Evolutionary conservation across 768 basidiomycete species (phyloP), one percentile per base, ranked within the genome.

Genomic region (Gymnopilus junonius): DNA sequence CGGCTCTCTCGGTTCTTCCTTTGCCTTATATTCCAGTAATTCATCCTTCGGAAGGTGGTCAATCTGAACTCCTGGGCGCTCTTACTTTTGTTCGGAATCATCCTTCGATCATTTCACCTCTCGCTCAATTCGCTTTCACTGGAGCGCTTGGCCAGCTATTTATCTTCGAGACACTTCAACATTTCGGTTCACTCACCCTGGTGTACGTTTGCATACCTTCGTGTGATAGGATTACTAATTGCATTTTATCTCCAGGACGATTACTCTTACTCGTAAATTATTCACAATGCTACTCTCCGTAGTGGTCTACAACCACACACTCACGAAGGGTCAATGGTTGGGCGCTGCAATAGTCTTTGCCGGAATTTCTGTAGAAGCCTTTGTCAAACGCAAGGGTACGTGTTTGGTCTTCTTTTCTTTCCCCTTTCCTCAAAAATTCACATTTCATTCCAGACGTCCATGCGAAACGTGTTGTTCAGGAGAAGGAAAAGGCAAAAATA

Each of bases 231-330:
- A 45, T 61, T 6, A 54, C 39, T 67, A 51, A 62, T 64, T 59
- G 32, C 65, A 65, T 62, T 48, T 50, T 32, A 4, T 63, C 42
- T 58, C 11, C 74, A 94, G 93, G 46, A 99, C 94, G 37, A 92
- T 99, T 69, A 99, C 97, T 3, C 84, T 99, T 59, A 99, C 97
- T 14, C 85, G 97, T 59, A 99, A 99, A 78, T 81, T 99, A 75
- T 95, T 97, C 76, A 99, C 97, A 8, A 99, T 99, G 96, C 82
- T 99, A 15, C 82, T 99, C 42, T 97, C 94, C 17, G 96, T 99
- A 7, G 74, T 96, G 27, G 84, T 99, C 0, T 99, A 97, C 73
- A 89, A 93, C 69, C 97, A 99, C 76, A 85, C 80, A 65, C 81
- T 99, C 57, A 89, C 90, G 0, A 50, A 73, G 1, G 95, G 95